phyloP scores from a whole-genome alignment of 495 filamentous ascomycete genomes.

The Podospora pseudopauciseta region DNA sequence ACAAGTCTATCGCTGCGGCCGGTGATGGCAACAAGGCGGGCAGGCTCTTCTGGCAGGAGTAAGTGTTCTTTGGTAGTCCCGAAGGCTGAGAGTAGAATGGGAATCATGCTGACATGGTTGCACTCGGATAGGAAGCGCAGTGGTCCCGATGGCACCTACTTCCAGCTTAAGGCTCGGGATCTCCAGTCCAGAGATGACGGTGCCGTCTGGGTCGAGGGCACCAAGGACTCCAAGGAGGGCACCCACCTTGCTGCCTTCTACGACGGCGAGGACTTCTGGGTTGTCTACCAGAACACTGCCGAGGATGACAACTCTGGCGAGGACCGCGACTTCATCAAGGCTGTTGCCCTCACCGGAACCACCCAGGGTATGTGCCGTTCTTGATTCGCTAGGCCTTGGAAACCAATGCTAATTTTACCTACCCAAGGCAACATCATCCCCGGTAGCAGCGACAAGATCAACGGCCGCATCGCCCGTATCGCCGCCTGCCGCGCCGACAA shows the following conservation, averaged over 20 bases:
- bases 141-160: neutral
- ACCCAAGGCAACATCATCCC: neutral
- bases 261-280: neutral
- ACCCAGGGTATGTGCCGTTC: neutral
- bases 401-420: no score
- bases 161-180: neutral
- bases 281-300: neutral
- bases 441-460: constrained; percentile 1
- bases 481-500: constrained; percentile 4
- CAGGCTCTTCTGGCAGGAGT: neutral
- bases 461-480: neutral
- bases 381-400: no score
- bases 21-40: neutral
- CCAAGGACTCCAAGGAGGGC: neutral
- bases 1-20: neutral
- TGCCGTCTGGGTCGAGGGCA: neutral
- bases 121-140: neutral
- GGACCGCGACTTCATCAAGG: neutral
- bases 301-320: neutral
- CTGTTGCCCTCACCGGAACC: neutral
- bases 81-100: no score
- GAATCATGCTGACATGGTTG: no score
- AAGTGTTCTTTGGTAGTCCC: no score
- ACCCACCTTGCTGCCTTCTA: constrained; percentile 1
- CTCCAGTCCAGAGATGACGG: neutral